Percentiles rank a stretch among this genome's conserved stretches.
Conservation (phyloP, 2,329 filamentous ascomycete species). For the Paecilomyces niveus region DNA sequence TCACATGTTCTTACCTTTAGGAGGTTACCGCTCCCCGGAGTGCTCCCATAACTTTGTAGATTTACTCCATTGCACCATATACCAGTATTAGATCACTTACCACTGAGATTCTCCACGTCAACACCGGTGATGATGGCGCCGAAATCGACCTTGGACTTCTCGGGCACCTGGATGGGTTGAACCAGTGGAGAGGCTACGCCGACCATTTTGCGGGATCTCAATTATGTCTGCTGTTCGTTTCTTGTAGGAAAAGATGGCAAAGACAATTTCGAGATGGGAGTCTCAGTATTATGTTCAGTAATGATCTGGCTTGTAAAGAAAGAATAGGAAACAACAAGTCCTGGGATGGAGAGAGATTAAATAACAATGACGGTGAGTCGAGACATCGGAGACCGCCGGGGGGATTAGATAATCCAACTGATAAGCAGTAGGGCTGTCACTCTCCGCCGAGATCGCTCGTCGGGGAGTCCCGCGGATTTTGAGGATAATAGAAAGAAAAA, state of each 20-base stretch:
- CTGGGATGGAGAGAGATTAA: background rate
- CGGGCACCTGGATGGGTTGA: constrained; percentile 14
- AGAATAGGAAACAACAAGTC: background rate
- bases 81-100: constrained; percentile 36
- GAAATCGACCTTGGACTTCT: constrained; percentile 45
- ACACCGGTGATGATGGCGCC: constrained; percentile 53
- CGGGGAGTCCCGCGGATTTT: background rate
- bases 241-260: too few relatives aligned
- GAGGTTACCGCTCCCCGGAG: constrained; percentile 57
- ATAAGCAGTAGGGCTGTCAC: background rate
- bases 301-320: background rate
- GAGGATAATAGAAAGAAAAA: background rate
- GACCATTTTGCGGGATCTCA: constrained; percentile 1
- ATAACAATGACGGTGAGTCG: background rate
- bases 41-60: constrained; percentile 39
- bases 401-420: background rate
- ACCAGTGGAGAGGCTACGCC: constrained; percentile 8
- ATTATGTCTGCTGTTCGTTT: background rate
- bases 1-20: constrained; percentile 20
- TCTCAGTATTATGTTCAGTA: too few relatives aligned
- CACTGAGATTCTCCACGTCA: constrained; percentile 56
- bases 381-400: background rate
- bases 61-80: constrained; percentile 10
- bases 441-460: background rate
- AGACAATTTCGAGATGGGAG: too few relatives aligned